A percentile compares a stretch with the other conserved stretches of the same genome.
Evolutionary conservation across 2,329 filamentous ascomycete species (phyloP).

Genomic region (Coniochaeta sp.): DNA sequence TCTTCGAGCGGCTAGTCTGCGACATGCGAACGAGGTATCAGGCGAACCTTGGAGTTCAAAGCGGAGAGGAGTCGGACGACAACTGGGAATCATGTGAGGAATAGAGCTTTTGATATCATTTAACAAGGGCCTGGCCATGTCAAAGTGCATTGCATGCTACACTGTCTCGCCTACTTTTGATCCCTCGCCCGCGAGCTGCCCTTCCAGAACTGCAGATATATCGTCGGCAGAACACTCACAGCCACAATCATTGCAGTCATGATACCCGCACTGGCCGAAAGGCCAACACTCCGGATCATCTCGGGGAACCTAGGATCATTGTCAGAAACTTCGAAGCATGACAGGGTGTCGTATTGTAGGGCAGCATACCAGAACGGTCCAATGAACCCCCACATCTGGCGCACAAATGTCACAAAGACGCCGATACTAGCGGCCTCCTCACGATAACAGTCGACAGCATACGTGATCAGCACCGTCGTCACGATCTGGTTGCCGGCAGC

Average conservation of each 20-base stretch:
- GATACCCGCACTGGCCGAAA: not conserved
- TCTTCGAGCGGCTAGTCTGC: no score
- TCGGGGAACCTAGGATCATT: not conserved
- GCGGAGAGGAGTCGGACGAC: not conserved
- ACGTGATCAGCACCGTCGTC: slow-evolving; percentile 52
- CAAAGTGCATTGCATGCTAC: not conserved
- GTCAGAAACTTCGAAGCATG: not conserved
- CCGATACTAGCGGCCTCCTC: slow-evolving; percentile 45
- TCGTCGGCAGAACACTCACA: not conserved
- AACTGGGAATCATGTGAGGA: not conserved
- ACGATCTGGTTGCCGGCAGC: slow-evolving; percentile 52
- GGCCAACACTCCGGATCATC: not conserved
- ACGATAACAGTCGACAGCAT: slow-evolving; percentile 49
- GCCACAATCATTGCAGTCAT: not conserved
- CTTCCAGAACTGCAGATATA: not conserved
- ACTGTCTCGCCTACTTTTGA: not conserved
- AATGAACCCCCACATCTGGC: slow-evolving; percentile 46
- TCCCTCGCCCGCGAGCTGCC: not conserved
- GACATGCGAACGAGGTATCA: not conserved
- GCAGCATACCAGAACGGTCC: slow-evolving; percentile 23
- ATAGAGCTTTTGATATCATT: not conserved
- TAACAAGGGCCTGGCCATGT: not conserved
- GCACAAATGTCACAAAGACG: slow-evolving; percentile 49
- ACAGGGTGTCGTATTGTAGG: not conserved
- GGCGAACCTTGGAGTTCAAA: not conserved